Evolutionary conservation across 1,284 basidiomycete genomes (phyloP).

Genomic region (Somion occarium): DNA sequence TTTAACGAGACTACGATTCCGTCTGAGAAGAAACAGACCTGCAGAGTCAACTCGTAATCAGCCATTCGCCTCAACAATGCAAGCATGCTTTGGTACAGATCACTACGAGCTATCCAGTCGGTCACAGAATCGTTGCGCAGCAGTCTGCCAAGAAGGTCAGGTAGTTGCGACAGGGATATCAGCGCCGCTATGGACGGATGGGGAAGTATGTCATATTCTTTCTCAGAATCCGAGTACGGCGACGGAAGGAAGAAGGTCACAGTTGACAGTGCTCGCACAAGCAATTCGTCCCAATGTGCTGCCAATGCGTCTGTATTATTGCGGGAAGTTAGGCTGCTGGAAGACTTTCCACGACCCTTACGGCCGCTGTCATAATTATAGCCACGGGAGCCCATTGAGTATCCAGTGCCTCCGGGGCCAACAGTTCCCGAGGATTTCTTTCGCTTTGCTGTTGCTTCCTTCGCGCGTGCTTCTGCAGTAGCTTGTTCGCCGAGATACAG

Average conservation of each 20-base stretch:
- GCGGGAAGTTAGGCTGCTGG: not conserved
- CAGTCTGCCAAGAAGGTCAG: constrained; percentile 39
- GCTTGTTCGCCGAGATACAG: constrained; percentile 38
- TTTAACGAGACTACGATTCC: not conserved
- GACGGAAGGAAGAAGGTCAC: constrained; percentile 39
- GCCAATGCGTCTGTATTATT: constrained; percentile 11
- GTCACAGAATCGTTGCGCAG: constrained; percentile 51
- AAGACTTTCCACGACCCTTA: not conserved
- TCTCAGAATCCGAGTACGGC: constrained; percentile 37
- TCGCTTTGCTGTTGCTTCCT: constrained; percentile 25
- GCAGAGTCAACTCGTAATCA: constrained; percentile 46
- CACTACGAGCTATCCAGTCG: constrained; percentile 45
- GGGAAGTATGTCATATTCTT: constrained; percentile 45
- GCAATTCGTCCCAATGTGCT: constrained; percentile 36
- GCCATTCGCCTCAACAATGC: constrained; percentile 42
- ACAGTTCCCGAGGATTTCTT: constrained; percentile 26
- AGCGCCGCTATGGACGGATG: constrained; percentile 38
- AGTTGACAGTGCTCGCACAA: constrained; percentile 34
- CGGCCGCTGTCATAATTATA: not conserved
- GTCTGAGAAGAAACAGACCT: constrained; percentile 13
- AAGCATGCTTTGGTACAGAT: constrained; percentile 45
- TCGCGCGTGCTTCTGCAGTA: constrained; percentile 34
- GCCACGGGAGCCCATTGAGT: constrained; percentile 25
- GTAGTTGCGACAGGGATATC: constrained; percentile 40
- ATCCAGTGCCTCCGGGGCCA: constrained; percentile 50